A percentile compares a stretch with the other conserved stretches of the same genome.
phyloP scores from a whole-genome alignment of 2,329 filamentous ascomycete species.

The Xenoacremonium recifei region DNA sequence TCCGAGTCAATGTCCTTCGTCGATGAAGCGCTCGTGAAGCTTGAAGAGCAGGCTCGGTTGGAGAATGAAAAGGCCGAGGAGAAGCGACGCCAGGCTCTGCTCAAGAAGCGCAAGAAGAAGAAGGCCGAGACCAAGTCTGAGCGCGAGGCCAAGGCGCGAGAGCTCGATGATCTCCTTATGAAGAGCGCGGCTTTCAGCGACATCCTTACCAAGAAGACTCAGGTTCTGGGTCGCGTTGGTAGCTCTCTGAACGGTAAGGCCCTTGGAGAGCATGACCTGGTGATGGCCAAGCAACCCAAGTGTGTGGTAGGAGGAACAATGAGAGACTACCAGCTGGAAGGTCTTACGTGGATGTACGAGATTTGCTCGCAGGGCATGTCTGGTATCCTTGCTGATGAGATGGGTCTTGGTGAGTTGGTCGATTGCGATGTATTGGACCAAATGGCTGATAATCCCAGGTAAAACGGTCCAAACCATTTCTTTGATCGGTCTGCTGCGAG shows the following conservation, averaged over 20 bases:
- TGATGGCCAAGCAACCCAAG: constrained; percentile 81
- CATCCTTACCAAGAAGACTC: constrained; percentile 62
- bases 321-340: constrained; percentile 92
- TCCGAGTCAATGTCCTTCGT: constrained; percentile 7
- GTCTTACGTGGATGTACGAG: constrained; percentile 94
- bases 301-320: constrained; percentile 85
- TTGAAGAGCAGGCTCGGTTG: constrained; percentile 34
- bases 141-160: constrained; percentile 55
- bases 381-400: constrained; percentile 89
- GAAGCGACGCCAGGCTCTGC: constrained; percentile 36
- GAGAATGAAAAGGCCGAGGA: constrained; percentile 50
- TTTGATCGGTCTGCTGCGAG: constrained; percentile 80
- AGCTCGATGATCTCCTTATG: constrained; percentile 57
- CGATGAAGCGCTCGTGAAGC: constrained; percentile 31
- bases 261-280: constrained; percentile 64
- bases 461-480: constrained; percentile 93
- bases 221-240: constrained; percentile 61
- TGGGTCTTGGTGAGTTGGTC: constrained; percentile 65
- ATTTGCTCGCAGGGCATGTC: constrained; percentile 77
- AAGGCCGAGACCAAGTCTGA: constrained; percentile 53
- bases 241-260: constrained; percentile 59
- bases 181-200: constrained; percentile 62
- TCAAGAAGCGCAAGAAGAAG: constrained; percentile 42
- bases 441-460: too few species aligned
- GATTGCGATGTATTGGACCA: constrained; percentile 5